phyloP scores from a whole-genome alignment of 2,329 filamentous ascomycete species.

The Sarocladiaceae sp. region DNA sequence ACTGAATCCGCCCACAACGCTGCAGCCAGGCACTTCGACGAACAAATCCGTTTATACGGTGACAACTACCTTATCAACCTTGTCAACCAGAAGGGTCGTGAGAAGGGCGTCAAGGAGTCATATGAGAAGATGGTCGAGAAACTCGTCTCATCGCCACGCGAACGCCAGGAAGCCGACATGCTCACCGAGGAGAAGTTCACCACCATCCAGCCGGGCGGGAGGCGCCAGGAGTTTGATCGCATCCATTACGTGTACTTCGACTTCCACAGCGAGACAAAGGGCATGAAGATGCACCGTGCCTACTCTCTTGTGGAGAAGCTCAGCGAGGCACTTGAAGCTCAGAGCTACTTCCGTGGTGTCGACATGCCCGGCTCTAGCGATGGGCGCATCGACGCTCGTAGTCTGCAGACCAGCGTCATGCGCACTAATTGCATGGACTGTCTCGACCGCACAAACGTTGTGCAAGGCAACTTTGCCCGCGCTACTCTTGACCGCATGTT shows the following conservation, averaged over 20 bases:
- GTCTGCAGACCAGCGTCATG: slow-evolving; percentile 82
- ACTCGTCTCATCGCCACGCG: slow-evolving; percentile 65
- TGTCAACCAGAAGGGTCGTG: slow-evolving; percentile 92
- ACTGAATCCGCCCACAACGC: slow-evolving; percentile 77
- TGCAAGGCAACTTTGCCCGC: slow-evolving; percentile 93
- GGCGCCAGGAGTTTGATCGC: slow-evolving; percentile 66
- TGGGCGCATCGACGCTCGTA: slow-evolving; percentile 74
- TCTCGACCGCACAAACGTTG: slow-evolving; percentile 93
- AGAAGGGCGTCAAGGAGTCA: slow-evolving; percentile 82
- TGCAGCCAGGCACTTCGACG: slow-evolving; percentile 81
- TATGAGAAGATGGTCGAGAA: slow-evolving; percentile 87
- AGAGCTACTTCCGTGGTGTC: slow-evolving; percentile 89
- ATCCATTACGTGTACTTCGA: slow-evolving; percentile 98
- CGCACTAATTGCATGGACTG: slow-evolving; percentile 99
- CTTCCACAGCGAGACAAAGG: slow-evolving; percentile 97
- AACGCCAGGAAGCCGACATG: slow-evolving; percentile 61
- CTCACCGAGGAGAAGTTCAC: slow-evolving; percentile 76
- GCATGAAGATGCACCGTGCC: slow-evolving; percentile 87
- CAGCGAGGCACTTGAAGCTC: slow-evolving; percentile 67
- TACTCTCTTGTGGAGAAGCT: slow-evolving; percentile 82
- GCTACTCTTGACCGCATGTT: slow-evolving; percentile 88
- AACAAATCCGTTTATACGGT: slow-evolving; percentile 90
- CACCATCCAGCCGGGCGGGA: slow-evolving; percentile 62
- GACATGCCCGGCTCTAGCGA: slow-evolving; percentile 71
- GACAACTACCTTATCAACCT: slow-evolving; percentile 97